Evolutionary conservation across 2,329 filamentous ascomycete species (phyloP).

Genomic region (Raffaelea ambrosiae): DNA sequence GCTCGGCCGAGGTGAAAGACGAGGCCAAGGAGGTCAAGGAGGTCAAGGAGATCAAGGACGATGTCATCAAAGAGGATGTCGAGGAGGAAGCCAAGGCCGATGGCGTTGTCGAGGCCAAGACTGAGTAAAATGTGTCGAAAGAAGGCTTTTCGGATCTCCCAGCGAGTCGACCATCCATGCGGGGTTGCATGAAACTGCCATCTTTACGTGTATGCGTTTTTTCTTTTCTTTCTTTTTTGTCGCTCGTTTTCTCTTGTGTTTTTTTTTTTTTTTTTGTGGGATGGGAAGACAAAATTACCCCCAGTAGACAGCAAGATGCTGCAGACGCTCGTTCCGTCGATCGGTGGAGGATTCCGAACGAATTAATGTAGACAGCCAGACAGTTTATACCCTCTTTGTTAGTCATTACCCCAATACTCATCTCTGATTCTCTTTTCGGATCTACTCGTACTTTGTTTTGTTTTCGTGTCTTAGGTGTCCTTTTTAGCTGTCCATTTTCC

Average conservation of each 20-base stretch:
- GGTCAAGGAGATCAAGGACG: not conserved
- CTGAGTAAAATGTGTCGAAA: not conserved
- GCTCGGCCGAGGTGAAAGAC: not conserved
- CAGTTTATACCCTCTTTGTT: not conserved
- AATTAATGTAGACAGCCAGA: not conserved
- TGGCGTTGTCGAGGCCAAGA: not conserved
- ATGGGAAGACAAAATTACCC: not conserved
- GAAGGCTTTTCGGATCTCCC: no score
- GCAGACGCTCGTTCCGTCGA: no score
- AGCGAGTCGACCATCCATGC: no score
- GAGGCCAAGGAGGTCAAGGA: constrained; percentile 1
- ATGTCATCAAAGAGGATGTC: constrained; percentile 3
- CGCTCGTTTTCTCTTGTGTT: not conserved
- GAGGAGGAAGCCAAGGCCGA: not conserved
- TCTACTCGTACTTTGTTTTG: no score
- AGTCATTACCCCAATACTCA: no score
- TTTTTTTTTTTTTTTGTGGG: not conserved
- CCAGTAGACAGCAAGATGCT: no score
- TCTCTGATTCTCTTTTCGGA: no score
- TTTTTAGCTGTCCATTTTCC: no score
- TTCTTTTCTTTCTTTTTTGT: not conserved
- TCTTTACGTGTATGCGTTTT: constrained; percentile 6
- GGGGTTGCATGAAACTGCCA: no score
- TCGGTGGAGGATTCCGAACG: no score
- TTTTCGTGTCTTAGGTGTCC: not conserved